phyloP scores from a whole-genome alignment of 2,329 filamentous ascomycete species.

The Aschersonia sp. region DNA sequence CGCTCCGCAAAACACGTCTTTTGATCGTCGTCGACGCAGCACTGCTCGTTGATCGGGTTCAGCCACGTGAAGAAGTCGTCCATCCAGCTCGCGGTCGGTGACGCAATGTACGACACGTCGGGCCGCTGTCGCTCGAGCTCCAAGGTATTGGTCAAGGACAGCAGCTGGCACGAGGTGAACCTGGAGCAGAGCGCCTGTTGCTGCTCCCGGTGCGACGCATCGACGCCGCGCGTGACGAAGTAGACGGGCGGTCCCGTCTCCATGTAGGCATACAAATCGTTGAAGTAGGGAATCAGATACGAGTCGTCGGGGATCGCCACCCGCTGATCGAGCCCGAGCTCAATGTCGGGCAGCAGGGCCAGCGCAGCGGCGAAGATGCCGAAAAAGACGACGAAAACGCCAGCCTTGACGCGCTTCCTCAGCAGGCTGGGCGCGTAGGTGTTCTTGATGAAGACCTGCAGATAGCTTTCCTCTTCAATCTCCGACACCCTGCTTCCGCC shows the following conservation, averaged over 20 bases:
- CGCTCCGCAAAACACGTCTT: constrained; percentile 67
- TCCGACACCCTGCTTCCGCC: constrained; percentile 48
- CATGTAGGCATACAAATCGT: constrained; percentile 88
- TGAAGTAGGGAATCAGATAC: constrained; percentile 91
- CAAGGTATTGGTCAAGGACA: constrained; percentile 76
- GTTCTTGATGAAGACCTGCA: constrained; percentile 84
- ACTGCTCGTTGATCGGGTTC: constrained; percentile 63
- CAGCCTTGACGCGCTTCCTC: constrained; percentile 63
- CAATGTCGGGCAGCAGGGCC: constrained; percentile 68
- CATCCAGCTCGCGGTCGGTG: constrained; percentile 86
- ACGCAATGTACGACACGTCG: constrained; percentile 74
- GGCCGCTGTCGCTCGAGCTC: constrained; percentile 89
- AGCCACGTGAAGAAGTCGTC: constrained; percentile 95
- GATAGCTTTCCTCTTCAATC: constrained; percentile 64
- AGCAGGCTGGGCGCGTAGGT: constrained; percentile 73
- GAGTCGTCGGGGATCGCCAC: constrained; percentile 89
- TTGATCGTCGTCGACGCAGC: constrained; percentile 58
- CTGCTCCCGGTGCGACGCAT: constrained; percentile 57
- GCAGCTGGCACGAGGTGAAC: constrained; percentile 74
- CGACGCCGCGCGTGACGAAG: constrained; percentile 75
- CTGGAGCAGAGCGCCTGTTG: constrained; percentile 83
- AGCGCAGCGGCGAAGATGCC: constrained; percentile 76
- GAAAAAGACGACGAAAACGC: constrained; percentile 67
- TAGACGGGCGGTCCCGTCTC: constrained; percentile 88
- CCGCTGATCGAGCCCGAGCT: constrained; percentile 84